Evolutionary conservation across 2,329 filamentous ascomycete genomes (phyloP).

Genomic region (Claviceps sp.): DNA sequence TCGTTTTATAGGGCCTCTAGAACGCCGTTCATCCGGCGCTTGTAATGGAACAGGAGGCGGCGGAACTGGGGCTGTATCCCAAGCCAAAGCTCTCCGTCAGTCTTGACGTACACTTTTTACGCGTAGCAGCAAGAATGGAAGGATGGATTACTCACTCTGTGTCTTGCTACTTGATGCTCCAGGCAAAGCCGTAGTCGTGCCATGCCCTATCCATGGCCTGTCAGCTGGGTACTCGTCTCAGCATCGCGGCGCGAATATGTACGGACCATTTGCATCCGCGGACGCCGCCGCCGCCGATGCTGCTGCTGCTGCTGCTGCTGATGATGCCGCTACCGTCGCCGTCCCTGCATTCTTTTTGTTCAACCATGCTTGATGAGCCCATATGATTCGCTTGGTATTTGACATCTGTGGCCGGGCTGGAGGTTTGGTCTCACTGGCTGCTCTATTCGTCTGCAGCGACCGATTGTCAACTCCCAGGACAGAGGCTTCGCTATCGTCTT

Average conservation of each 20-base stretch:
- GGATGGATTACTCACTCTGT: background rate
- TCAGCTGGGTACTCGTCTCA: background rate
- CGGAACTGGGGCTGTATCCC: constrained; percentile 1
- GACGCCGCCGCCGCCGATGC: background rate
- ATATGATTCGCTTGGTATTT: background rate
- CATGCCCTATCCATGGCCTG: background rate
- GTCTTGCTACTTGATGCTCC: background rate
- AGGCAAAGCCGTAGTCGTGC: background rate
- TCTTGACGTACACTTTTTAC: background rate
- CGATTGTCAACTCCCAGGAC: background rate
- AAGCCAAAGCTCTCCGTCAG: background rate
- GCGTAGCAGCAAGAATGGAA: background rate
- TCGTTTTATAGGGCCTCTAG: background rate
- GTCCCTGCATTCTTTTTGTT: background rate
- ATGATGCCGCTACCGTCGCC: too few relatives aligned
- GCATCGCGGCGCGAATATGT: background rate
- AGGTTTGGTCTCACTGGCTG: background rate
- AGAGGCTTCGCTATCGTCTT: background rate
- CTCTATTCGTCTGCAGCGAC: background rate
- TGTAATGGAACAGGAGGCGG: background rate
- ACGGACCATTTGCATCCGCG: background rate
- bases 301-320: too few relatives aligned
- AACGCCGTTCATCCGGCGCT: background rate
- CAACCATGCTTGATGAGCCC: background rate
- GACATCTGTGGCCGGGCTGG: background rate